Conservation (phyloP, 257 asterid species). For the Vinca minor region DNA sequence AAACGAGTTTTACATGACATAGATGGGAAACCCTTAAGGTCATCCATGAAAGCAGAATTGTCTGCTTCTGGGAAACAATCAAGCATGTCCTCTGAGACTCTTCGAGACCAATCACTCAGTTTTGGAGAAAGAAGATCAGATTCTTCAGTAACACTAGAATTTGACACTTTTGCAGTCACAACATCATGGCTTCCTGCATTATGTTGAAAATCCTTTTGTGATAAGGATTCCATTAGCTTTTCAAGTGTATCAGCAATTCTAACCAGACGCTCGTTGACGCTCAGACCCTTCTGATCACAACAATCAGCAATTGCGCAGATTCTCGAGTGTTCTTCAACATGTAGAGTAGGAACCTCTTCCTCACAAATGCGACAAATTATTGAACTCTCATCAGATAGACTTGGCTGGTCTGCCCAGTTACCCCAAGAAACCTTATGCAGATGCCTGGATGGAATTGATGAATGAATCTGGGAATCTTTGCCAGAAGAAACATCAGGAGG, state of each 20-base stretch:
- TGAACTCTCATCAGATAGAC: slow-evolving; percentile 68
- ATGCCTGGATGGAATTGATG: slow-evolving; percentile 44
- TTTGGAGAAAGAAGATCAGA: slow-evolving; percentile 89
- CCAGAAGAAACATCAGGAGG: slow-evolving; percentile 44
- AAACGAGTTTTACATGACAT: slow-evolving; percentile 89
- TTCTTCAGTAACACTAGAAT: slow-evolving; percentile 80
- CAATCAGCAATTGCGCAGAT: slow-evolving; percentile 96
- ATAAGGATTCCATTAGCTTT: slow-evolving; percentile 75
- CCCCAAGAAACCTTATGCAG: slow-evolving; percentile 79
- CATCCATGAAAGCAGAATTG: slow-evolving; percentile 63
- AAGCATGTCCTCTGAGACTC: slow-evolving; percentile 98
- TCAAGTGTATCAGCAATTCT: slow-evolving; percentile 89
- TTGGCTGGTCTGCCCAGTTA: slow-evolving; percentile 89
- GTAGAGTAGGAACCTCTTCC: slow-evolving; percentile 94
- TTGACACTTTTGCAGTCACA: slow-evolving; percentile 55
- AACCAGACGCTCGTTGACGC: slow-evolving; percentile 78
- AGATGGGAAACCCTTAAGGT: slow-evolving; percentile 66
- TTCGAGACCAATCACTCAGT: slow-evolving; percentile 90
- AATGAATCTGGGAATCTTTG: slow-evolving; percentile 46
- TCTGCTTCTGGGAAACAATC: slow-evolving; percentile 85
- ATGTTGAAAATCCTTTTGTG: slow-evolving; percentile 58
- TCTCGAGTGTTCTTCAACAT: slow-evolving; percentile 96
- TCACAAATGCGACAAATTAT: slow-evolving; percentile 98
- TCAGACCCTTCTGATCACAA: slow-evolving; percentile 85
- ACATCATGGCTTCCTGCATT: slow-evolving; percentile 69